A percentile compares a stretch with the other conserved stretches of the same genome.
Conservation (phyloP, 2,329 filamentous ascomycete species). For the Clarireedia paspali region DNA sequence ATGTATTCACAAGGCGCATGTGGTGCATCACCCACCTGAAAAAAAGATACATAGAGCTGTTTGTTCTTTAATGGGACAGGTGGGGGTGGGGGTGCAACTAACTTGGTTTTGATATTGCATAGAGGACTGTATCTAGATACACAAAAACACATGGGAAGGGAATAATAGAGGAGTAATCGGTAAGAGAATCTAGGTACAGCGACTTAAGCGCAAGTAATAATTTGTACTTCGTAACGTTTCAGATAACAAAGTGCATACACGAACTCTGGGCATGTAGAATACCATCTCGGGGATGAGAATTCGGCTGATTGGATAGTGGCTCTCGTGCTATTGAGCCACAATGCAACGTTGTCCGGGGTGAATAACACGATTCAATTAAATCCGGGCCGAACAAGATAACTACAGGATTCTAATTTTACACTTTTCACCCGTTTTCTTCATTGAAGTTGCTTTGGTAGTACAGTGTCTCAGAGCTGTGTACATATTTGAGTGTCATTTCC, state of each 20-base stretch:
- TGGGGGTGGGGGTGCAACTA: background rate
- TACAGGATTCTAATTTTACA: background rate
- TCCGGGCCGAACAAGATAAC: background rate
- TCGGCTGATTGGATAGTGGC: background rate
- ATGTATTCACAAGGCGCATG: constrained; percentile 14
- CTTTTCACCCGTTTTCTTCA: background rate
- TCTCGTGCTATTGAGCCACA: background rate
- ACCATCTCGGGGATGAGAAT: background rate
- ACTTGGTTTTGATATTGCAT: background rate
- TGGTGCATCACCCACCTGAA: constrained; percentile 4
- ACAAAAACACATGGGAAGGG: background rate
- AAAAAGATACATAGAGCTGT: background rate
- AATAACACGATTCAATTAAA: background rate
- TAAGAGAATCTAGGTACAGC: background rate
- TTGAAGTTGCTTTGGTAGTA: too few species aligned
- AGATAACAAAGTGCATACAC: constrained; percentile 7
- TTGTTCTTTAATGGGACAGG: background rate
- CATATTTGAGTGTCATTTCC: background rate
- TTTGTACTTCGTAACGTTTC: background rate
- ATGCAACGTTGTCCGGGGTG: background rate
- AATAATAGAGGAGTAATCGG: background rate
- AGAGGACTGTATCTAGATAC: background rate
- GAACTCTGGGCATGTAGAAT: constrained; percentile 1
- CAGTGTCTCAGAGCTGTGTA: too few species aligned
- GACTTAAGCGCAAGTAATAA: background rate